A percentile compares a stretch with the other conserved stretches of the same genome.
phyloP scores from a whole-genome alignment of 73 alveolate genomes.

The Stentor roeselii region DNA sequence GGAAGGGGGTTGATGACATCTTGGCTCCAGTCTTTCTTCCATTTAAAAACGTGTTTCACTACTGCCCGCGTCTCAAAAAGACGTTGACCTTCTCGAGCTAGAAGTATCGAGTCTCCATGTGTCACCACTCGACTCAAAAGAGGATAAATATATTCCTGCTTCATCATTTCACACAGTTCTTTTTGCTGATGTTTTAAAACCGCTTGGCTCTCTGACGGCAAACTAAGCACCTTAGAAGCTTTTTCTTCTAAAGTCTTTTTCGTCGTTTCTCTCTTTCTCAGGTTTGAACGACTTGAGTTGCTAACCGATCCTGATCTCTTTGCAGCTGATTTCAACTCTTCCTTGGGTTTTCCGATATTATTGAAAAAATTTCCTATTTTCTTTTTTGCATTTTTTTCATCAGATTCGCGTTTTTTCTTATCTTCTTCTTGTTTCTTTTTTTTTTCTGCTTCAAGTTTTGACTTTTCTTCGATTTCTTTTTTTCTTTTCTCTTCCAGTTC shows the following conservation, averaged over 20 bases:
- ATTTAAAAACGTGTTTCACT: conserved; percentile 44
- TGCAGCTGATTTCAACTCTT: neutral
- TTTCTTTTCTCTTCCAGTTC: neutral
- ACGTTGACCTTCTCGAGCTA: conserved; percentile 46
- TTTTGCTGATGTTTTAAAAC: neutral
- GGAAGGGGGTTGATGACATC: conserved; percentile 48
- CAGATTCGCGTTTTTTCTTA: neutral
- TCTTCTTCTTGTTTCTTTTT: conserved; percentile 2
- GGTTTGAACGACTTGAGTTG: neutral
- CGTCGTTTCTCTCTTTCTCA: neutral
- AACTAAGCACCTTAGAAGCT: neutral
- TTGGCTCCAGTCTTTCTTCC: conserved; percentile 41
- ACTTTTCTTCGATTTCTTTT: neutral
- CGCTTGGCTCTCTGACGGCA: neutral
- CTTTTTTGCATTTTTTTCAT: neutral
- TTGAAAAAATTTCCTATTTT: neutral
- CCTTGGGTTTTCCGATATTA: neutral
- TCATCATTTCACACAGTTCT: neutral
- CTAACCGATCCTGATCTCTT: neutral
- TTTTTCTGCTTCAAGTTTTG: neutral
- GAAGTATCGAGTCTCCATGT: conserved; percentile 47
- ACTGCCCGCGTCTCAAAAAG: conserved; percentile 49
- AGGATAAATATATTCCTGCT: neutral
- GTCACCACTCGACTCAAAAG: conserved; percentile 25
- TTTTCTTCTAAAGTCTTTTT: neutral